A percentile compares a stretch with the other conserved stretches of the same genome.
Conservation (phyloP, 73 alveolate genomes). For the Tetrahymena elliotti region DNA sequence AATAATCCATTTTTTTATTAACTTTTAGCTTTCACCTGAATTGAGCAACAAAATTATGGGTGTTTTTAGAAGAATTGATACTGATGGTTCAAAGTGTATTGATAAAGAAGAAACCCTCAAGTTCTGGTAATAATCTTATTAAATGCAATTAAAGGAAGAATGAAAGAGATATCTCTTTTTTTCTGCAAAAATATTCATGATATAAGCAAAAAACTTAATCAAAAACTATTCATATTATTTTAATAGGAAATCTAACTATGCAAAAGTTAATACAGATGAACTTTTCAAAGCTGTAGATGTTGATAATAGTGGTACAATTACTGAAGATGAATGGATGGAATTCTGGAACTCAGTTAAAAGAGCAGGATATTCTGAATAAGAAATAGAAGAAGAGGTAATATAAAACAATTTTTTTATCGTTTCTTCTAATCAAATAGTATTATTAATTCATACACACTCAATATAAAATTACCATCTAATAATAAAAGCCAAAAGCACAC, state of each 20-base stretch:
- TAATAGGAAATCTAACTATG: conserved; percentile 24
- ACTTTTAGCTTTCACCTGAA: not conserved
- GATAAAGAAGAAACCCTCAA: conserved; percentile 28
- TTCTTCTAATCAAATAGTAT: not conserved
- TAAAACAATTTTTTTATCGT: too few species aligned
- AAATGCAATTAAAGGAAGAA: not conserved
- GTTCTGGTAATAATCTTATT: conserved; percentile 8
- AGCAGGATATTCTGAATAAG: conserved; percentile 31
- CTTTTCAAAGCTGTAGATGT: conserved; percentile 40
- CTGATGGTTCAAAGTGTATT: conserved; percentile 10
- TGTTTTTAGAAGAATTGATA: conserved; percentile 18
- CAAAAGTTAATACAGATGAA: conserved; percentile 33
- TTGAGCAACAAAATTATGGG: conserved; percentile 14
- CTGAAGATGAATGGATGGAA: conserved; percentile 47
- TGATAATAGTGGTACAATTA: conserved; percentile 33
- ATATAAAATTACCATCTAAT: too few species aligned
- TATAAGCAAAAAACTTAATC: not conserved
- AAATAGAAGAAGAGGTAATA: conserved; percentile 27
- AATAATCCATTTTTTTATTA: not conserved
- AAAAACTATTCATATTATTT: not conserved
- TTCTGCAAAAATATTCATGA: too few species aligned
- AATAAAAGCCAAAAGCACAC: not conserved
- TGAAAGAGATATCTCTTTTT: too few species aligned
- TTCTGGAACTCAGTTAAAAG: conserved; percentile 29
- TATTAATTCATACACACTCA: too few species aligned